Evolutionary conservation across 257 asterid genomes (phyloP), one percentile per base, ranked within the genome.

Genomic region (Plantago elongata): DNA sequence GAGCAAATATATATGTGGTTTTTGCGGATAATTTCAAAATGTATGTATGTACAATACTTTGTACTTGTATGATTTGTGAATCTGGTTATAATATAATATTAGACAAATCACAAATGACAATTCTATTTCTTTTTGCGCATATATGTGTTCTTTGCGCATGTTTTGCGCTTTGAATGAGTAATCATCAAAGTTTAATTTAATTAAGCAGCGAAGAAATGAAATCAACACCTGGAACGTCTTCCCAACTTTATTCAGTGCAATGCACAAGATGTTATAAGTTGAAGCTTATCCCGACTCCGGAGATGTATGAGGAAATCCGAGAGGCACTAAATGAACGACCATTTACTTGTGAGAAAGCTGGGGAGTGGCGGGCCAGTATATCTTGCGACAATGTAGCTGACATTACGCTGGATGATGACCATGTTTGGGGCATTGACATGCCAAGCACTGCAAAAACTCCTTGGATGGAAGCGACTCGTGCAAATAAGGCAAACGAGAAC

Each of bases 251-350:
- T 9, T 55, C 78, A 2, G 79, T 81, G 4, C 63, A 82, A 52
- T 91, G 98, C 17, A 88, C 74, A 12, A 60, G 43, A 30, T 88
- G 95, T 71, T 82, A 73, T 9, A 83, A 90, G 70, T 81, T 83
- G 88, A 67, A 83, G 65, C 79, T 74, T 54, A 69, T 76, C 37
- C 81, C 80, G 18, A 62, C 70, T 11, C 71, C 76, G 64, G 70
- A 74, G 66, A 81, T 61, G 51, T 81, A 81, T 5, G 83, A 34
- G 27, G 27, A 22, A 22, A 2, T 22, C 2, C 27, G 27, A 22
- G 83, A 78, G 62, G 68, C 47, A 57, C 72, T 79, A 15, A 61
- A 70, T 46, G 83, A 76, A 48, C 52, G 61, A 3, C 84, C 84
- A 49, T 78, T 82, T 54, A 9, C 52, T 27, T 90, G 94, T 61